Percentiles rank a stretch among this genome's conserved stretches.
Conservation (phyloP, 768 basidiomycete species). For the Pholiota microspora region DNA sequence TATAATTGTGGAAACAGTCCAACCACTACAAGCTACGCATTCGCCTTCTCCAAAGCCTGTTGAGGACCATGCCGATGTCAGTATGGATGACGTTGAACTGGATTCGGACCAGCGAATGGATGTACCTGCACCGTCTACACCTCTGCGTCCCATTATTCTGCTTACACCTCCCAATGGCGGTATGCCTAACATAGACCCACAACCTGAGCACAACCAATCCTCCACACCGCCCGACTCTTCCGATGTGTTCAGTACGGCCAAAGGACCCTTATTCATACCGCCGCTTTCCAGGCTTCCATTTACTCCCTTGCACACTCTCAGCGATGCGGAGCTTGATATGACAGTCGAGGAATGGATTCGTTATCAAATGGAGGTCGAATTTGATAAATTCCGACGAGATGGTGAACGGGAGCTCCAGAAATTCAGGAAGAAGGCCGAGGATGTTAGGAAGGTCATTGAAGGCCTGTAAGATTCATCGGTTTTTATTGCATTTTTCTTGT, state of each 20-base stretch:
- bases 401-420: conserved; percentile 42
- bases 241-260: not conserved
- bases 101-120: conserved; percentile 8
- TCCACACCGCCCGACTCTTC: not conserved
- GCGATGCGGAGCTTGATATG: conserved; percentile 70
- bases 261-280: conserved; percentile 27
- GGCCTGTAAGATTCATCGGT: conserved; percentile 21
- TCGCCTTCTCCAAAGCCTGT: conserved; percentile 7
- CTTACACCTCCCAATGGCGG: not conserved
- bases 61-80: conserved; percentile 21
- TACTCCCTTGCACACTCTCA: conserved; percentile 41
- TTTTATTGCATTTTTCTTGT: not conserved
- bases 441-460: conserved; percentile 38
- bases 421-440: conserved; percentile 40
- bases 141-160: conserved; percentile 11
- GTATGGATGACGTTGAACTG: conserved; percentile 25
- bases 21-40: conserved; percentile 5
- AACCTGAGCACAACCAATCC: not conserved
- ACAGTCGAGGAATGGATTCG: conserved; percentile 84
- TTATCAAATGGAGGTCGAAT: conserved; percentile 69
- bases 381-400: conserved; percentile 49
- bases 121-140: conserved; percentile 12
- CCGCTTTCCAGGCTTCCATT: conserved; percentile 46
- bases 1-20: conserved; percentile 8
- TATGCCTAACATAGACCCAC: not conserved